A percentile compares a stretch with the other conserved stretches of the same genome.
Conservation (phyloP, 176 grass and related monocot species). For the Chloris gayana region DNA sequence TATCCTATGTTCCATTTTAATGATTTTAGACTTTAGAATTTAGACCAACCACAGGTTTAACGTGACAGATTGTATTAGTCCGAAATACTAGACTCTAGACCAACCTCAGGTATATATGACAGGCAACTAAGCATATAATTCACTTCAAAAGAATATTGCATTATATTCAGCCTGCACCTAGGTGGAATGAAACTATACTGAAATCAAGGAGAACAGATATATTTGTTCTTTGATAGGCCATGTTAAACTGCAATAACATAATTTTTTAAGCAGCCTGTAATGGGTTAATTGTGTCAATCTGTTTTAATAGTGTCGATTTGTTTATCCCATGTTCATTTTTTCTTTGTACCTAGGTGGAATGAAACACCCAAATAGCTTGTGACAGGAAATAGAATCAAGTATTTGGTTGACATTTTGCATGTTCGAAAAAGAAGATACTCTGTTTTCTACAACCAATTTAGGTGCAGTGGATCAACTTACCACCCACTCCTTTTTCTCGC, state of each 20-base stretch:
- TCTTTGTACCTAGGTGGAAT: not conserved
- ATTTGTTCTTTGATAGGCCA: not conserved
- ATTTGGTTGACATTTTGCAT: slow-evolving; percentile 19
- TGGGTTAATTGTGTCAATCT: not conserved
- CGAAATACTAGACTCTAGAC: too few species aligned
- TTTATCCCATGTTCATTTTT: not conserved
- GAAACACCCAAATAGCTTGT: slow-evolving; percentile 14
- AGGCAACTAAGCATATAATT: not conserved
- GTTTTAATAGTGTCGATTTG: not conserved
- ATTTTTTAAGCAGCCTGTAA: slow-evolving; percentile 6
- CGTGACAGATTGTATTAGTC: too few species aligned
- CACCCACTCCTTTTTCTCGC: slow-evolving; percentile 91
- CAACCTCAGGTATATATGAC: too few species aligned
- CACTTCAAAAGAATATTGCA: not conserved
- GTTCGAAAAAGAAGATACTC: slow-evolving; percentile 1
- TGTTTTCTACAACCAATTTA: not conserved
- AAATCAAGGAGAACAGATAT: not conserved
- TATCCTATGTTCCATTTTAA: not conserved
- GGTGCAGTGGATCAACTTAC: slow-evolving; percentile 52
- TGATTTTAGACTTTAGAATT: too few species aligned
- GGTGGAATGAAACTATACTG: not conserved
- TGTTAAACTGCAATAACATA: not conserved
- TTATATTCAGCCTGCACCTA: not conserved
- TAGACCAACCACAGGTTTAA: too few species aligned
- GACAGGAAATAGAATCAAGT: slow-evolving; percentile 7